phyloP scores from a whole-genome alignment of 2,329 filamentous ascomycete species.

The Alternaria infectoria region DNA sequence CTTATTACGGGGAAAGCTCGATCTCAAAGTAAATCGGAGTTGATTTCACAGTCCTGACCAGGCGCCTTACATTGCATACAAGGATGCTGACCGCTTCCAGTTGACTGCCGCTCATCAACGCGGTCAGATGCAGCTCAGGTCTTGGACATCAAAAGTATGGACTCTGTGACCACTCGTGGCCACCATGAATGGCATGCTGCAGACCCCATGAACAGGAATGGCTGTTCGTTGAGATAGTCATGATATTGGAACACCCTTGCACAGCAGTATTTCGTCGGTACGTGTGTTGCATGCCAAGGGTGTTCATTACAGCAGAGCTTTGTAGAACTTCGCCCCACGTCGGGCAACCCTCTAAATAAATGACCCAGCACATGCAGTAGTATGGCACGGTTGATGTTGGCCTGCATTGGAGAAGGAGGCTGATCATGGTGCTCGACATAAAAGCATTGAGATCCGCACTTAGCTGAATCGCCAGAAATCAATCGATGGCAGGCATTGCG shows the following conservation, averaged over 20 bases:
- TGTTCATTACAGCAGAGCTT: neutral
- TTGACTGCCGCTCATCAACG: neutral
- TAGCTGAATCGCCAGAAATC: neutral
- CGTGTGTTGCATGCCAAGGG: neutral
- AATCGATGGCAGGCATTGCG: conserved; percentile 28
- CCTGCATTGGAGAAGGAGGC: neutral
- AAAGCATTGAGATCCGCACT: neutral
- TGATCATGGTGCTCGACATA: neutral
- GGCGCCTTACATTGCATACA: neutral
- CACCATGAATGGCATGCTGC: neutral
- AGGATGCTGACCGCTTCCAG: neutral
- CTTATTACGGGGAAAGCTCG: neutral
- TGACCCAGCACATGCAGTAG: neutral
- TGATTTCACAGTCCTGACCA: neutral
- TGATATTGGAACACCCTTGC: neutral
- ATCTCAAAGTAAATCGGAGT: neutral
- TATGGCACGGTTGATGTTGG: neutral
- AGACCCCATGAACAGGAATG: neutral
- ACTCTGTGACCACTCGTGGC: neutral
- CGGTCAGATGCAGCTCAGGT: neutral
- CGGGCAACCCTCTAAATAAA: conserved; percentile 10
- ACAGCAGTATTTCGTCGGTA: neutral
- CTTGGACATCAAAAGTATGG: neutral
- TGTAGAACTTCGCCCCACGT: neutral
- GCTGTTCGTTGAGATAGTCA: neutral